These are phyloP conservation scores for Candida sanyaensis DNA, from an alignment of 1,139 yeast species.

Conservation along the genomic window DNA sequence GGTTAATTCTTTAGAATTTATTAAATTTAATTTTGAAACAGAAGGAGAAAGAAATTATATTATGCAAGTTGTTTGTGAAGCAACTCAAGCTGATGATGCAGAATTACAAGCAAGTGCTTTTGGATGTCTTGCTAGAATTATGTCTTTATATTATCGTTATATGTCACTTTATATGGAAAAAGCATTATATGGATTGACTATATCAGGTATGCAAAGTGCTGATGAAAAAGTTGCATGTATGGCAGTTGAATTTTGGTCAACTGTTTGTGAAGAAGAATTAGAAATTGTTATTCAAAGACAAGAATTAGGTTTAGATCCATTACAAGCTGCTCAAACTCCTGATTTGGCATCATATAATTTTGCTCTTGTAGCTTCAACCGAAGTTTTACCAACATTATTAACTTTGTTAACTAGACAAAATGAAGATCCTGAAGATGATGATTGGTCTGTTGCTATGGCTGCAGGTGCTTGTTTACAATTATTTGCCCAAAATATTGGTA, in stretches of 20 bases:
- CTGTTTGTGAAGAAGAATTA: conserved; percentile 94
- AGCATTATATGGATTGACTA: conserved; percentile 88
- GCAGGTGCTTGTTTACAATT: conserved; percentile 96
- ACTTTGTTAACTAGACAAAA: conserved; percentile 82
- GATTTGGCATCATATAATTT: conserved; percentile 62
- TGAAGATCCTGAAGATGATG: conserved; percentile 91
- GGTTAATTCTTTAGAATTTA: conserved; percentile 88
- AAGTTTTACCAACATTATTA: conserved; percentile 85
- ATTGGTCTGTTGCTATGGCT: conserved; percentile 98
- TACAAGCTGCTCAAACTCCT: conserved; percentile 18
- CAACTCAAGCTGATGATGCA: conserved; percentile 83
- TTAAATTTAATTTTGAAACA: conserved; percentile 81
- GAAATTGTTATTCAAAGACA: conserved; percentile 71
- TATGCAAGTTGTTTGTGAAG: conserved; percentile 99
- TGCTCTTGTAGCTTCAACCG: conserved; percentile 79
- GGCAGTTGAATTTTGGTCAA: conserved; percentile 99
- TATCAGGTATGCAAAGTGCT: conserved; percentile 84
- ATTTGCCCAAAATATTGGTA: conserved; percentile 88
- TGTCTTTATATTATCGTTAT: conserved; percentile 83
- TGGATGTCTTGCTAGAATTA: conserved; percentile 91
- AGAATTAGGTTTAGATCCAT: conserved; percentile 47
- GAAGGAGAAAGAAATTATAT: conserved; percentile 96
- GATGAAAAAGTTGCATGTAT: conserved; percentile 92
- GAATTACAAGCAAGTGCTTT: conserved; percentile 93
- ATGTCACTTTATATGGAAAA: conserved; percentile 98